phyloP scores from a whole-genome alignment of 331 rosid species.

The Cydonia oblonga region DNA sequence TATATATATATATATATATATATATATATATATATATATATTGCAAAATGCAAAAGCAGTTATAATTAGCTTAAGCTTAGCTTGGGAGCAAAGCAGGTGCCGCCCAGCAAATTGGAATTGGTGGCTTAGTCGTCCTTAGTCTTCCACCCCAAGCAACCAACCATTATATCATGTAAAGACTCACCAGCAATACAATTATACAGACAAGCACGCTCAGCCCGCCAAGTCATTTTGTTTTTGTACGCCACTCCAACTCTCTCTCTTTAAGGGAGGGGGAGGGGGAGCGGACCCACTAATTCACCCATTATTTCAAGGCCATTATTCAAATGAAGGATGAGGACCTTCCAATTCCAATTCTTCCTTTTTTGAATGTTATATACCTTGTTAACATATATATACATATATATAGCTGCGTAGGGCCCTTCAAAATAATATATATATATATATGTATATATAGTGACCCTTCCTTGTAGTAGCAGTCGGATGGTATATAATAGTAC shows the following conservation, averaged over 20 bases:
- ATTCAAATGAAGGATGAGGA: neutral
- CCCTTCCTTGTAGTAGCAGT: neutral
- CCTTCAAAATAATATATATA: neutral
- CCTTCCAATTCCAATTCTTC: neutral
- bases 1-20: neutral
- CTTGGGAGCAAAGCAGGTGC: constrained; percentile 19
- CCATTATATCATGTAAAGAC: neutral
- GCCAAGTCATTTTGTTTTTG: neutral
- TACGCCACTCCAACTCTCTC: neutral
- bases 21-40: no score
- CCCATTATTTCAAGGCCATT: neutral
- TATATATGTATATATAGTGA: no score
- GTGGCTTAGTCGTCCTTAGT: neutral
- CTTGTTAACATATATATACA: no score
- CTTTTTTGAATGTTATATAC: neutral
- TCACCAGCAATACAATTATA: neutral
- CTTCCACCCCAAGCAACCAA: constrained; percentile 7
- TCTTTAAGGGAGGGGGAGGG: neutral
- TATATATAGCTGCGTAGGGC: neutral
- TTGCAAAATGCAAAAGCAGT: neutral
- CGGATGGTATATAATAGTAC: neutral
- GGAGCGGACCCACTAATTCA: neutral
- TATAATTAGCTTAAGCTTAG: neutral
- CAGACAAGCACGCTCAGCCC: neutral
- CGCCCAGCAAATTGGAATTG: constrained; percentile 15